Evolutionary conservation across 805 yeast genomes (phyloP), one percentile per base, ranked within the genome.

Genomic region (Lachancea nothofagi): DNA sequence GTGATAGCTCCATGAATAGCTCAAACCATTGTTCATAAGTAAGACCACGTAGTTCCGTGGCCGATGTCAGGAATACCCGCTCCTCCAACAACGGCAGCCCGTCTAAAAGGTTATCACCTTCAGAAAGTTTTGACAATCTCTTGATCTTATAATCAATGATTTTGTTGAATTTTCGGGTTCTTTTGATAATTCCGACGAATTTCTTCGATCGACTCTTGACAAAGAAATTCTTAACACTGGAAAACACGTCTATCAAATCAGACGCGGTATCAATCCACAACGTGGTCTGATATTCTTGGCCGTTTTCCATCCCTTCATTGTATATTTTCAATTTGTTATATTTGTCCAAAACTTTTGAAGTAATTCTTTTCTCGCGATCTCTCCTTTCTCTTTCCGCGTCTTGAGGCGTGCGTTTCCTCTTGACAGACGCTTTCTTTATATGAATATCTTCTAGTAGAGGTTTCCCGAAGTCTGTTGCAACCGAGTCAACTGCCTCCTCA

Each of bases 201-300:
- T 72, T 70, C 36, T 80, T 77, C 9, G 80, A 80, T 41, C 81
- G 74, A 51, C 86, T 94, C 35, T 78, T 72, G 1, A 89, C 83
- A 53, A 85, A 89, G 48, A 93, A 85, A 50, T 78, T 78, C 45
- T 80, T 72, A 9, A 85, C 87, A 40, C 80, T 75, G 19, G 83
- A 77, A 55, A 93, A 89, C 44, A 84, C 77, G 53, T 88, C 95
- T 29, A 90, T 77, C 36, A 93, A 69, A 48, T 83, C 95, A 2
- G 85, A 75, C 0, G 90, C 96, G 4, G 79, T 66, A 44, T 86
- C 85, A 48, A 85, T 72, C 97, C 97, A 93, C 2, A 85, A 75
- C 6, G 72, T 68, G 2, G 78, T 72, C 0, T 93, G 83, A n/a
- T 76, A 77, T 12, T 59, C 63, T 46, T 80, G 81, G 3, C 72